These are phyloP conservation scores for Drechslerella stenobrocha DNA, from an alignment of 2,329 filamentous ascomycete species.

Conservation along the genomic window DNA sequence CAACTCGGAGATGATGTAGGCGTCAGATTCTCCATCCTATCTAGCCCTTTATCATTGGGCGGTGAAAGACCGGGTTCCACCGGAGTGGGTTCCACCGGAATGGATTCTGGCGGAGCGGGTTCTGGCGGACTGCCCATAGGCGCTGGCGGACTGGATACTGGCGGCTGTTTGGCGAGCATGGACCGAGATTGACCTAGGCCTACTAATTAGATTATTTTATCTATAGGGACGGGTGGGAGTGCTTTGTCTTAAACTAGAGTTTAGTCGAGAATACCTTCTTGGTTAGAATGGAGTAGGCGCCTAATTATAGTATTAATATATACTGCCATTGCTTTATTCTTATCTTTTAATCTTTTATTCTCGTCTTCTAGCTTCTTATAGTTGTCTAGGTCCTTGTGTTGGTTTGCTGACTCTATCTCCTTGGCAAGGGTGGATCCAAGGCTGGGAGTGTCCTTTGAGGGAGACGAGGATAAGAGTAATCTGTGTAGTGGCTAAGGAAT, in stretches of 20 bases:
- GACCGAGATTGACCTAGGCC: constrained; percentile 52
- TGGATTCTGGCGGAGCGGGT: too few relatives aligned
- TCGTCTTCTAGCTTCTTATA: constrained; percentile 75
- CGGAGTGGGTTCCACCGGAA: too few relatives aligned
- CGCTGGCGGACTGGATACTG: too few relatives aligned
- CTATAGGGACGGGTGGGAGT: constrained; percentile 71
- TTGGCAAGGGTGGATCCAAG: constrained; percentile 73
- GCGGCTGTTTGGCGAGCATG: constrained; percentile 45
- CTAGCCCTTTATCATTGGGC: too few relatives aligned
- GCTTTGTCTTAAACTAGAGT: constrained; percentile 71
- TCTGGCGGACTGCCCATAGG: too few relatives aligned
- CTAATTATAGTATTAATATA: constrained; percentile 99
- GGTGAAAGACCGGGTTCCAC: too few relatives aligned
- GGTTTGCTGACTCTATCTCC: constrained; percentile 68
- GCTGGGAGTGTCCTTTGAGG: constrained; percentile 54
- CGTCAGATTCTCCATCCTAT: too few relatives aligned
- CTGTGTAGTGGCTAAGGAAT: constrained; percentile 68
- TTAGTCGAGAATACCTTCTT: constrained; percentile 88
- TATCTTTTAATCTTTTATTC: constrained; percentile 77
- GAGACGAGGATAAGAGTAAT: constrained; percentile 52
- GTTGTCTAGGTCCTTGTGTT: constrained; percentile 63
- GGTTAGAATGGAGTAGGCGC: constrained; percentile 88
- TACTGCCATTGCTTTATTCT: constrained; percentile 94
- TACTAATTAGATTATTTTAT: constrained; percentile 57
- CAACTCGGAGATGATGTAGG: too few relatives aligned